Evolutionary conservation across 176 grass and related monocot genomes (phyloP), one percentile per base, ranked within the genome.

Genomic region (Triticum turgidum): DNA sequence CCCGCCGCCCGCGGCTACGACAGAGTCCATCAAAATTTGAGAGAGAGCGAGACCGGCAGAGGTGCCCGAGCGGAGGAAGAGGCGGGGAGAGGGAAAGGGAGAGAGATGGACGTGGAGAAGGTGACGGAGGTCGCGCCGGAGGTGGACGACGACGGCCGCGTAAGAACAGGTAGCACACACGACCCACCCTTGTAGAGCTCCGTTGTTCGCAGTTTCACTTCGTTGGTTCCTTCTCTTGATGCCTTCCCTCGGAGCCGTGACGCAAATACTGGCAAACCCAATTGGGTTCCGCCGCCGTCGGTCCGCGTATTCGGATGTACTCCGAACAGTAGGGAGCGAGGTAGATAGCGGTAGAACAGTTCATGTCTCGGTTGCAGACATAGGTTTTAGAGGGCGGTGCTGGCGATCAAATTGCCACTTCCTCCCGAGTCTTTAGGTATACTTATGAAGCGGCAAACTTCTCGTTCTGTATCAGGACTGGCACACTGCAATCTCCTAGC

Each of bases 91-190:
- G 25, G 3, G 44, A 58, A 69, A 6, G 65, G 27, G 39, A 3
- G 41, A 58, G 63, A 80, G 34, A 90, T 84, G 79, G 93, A 90
- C 75, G 77, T 83, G 34, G 87, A 90, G 79, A 90, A 86, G 83
- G 76, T 90, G 89, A 92, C 85, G 54, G 89, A 85, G 80, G 87
- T 76, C 47, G 61, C 76, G 52, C 71, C 72, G 72, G 71, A 47
- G 71, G 85, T 81, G 25, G 89, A 92, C 18, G 94, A 97, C 80
- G 94, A 97, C 76, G 94, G 88, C 73, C 94, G 89, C 25, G 70
- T 90, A 72, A 90, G 94, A 90, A 97, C 94, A 92, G 94, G 94
- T 97, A 44, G 47, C 22, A 2, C 72, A 27, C 71, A 7, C 39
- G 20, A 11, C 20, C 33, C 8, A 8, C 14, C 34, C 37, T 41